Evolutionary conservation across 2,329 filamentous ascomycete genomes (phyloP).

Genomic region (Ceratocystis smalleyi): DNA sequence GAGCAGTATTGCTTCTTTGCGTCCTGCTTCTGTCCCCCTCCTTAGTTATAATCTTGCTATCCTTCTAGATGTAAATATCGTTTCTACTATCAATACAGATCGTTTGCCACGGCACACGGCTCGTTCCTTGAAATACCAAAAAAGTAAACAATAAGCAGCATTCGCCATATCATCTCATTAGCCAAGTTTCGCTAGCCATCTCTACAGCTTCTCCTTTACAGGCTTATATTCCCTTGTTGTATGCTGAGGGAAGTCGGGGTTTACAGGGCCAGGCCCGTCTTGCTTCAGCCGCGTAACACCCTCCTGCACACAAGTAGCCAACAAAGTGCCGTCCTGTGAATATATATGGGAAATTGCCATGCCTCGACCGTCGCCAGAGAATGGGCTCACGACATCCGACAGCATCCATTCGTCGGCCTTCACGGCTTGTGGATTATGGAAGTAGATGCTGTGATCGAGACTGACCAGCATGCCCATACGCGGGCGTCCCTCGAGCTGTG

Average conservation of each 20-base stretch:
- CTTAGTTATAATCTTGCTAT: neutral
- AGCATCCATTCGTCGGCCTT: slow-evolving; percentile 63
- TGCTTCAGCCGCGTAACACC: slow-evolving; percentile 22
- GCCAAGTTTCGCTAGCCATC: neutral
- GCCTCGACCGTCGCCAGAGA: slow-evolving; percentile 62
- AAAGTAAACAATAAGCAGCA: no score
- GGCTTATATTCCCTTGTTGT: neutral
- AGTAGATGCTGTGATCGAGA: slow-evolving; percentile 60
- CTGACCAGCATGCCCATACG: slow-evolving; percentile 73
- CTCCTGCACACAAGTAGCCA: slow-evolving; percentile 72
- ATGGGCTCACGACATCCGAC: slow-evolving; percentile 63
- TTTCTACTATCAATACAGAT: neutral
- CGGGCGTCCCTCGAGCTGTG: slow-evolving; percentile 36
- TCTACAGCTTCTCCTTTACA: slow-evolving; percentile 10
- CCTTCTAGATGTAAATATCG: neutral
- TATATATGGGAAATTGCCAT: slow-evolving; percentile 64
- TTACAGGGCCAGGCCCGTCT: slow-evolving; percentile 13
- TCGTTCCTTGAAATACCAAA: no score
- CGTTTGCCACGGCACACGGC: no score
- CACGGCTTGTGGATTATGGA: slow-evolving; percentile 44
- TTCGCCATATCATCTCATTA: neutral
- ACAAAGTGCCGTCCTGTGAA: slow-evolving; percentile 50
- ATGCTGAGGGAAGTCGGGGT: slow-evolving; percentile 20
- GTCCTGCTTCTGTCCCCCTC: neutral
- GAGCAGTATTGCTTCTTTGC: neutral